Evolutionary conservation across 78 protist genomes (phyloP).

Genomic region (Isochrysis galbana): DNA sequence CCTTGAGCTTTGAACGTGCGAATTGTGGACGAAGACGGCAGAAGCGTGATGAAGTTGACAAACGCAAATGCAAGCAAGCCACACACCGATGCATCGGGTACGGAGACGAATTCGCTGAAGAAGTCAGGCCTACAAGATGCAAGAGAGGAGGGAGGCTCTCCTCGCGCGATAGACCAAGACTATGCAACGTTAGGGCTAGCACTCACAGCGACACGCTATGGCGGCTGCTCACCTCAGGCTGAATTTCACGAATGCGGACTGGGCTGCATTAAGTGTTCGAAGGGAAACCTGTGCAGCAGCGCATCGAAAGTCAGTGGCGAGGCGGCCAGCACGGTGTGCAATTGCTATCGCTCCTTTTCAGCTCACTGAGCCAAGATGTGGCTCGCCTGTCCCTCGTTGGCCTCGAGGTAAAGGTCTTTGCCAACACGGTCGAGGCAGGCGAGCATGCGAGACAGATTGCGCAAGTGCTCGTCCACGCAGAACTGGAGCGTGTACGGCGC

Average conservation of each 20-base stretch:
- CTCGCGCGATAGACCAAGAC: too few relatives aligned
- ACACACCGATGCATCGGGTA: not conserved
- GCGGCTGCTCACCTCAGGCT: not conserved
- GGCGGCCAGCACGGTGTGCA: too few relatives aligned
- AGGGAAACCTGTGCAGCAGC: not conserved
- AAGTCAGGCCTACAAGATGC: not conserved
- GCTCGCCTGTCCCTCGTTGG: not conserved
- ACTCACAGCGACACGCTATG: too few relatives aligned
- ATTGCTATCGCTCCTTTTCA: too few relatives aligned
- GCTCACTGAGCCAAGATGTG: not conserved
- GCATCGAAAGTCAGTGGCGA: not conserved
- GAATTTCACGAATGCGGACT: not conserved
- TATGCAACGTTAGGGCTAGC: too few relatives aligned
- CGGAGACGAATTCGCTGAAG: not conserved
- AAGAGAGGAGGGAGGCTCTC: too few relatives aligned
- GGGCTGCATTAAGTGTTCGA: not conserved
- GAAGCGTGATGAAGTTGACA: too few relatives aligned
- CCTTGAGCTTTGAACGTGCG: too few relatives aligned
- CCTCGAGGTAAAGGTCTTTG: slow-evolving; percentile 14
- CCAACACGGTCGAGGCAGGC: not conserved
- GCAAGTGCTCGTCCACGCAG: not conserved
- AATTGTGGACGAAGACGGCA: too few relatives aligned
- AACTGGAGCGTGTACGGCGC: not conserved
- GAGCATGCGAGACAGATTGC: not conserved
- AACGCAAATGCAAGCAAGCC: too few relatives aligned